These are phyloP conservation scores for Neonothopanus nambi DNA, from an alignment of 1,284 basidiomycete species.

Conservation along the genomic window DNA sequence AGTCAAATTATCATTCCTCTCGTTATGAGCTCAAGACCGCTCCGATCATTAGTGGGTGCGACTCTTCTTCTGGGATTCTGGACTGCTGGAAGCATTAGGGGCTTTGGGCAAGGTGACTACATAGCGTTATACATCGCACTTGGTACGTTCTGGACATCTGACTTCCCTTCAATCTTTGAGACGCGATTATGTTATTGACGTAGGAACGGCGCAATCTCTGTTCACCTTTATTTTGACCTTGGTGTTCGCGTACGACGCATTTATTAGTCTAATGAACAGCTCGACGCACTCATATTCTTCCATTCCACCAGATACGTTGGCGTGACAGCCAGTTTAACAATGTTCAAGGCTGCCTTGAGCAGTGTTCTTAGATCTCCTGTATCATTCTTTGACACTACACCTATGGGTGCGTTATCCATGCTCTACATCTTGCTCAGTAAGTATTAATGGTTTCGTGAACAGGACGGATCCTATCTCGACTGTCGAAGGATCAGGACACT, in stretches of 20 bases:
- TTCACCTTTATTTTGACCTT: slow-evolving; percentile 46
- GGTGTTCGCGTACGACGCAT: slow-evolving; percentile 34
- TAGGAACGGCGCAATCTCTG: slow-evolving; percentile 34
- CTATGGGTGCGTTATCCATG: slow-evolving; percentile 43
- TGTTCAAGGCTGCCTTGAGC: slow-evolving; percentile 48
- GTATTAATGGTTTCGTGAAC: slow-evolving; percentile 2
- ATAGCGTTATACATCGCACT: slow-evolving; percentile 53
- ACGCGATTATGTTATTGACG: background rate
- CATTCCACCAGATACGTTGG: slow-evolving; percentile 27
- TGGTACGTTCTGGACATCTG: slow-evolving; percentile 25
- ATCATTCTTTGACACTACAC: slow-evolving; percentile 68
- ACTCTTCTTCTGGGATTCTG: slow-evolving; percentile 23
- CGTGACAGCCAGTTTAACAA: slow-evolving; percentile 44
- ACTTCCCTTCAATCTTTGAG: background rate
- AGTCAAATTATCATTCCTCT: background rate
- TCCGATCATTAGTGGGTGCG: slow-evolving; percentile 18
- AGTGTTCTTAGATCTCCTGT: slow-evolving; percentile 57
- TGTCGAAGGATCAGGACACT: slow-evolving; percentile 47
- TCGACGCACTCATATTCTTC: background rate
- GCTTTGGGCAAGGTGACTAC: slow-evolving; percentile 44
- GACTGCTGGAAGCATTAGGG: slow-evolving; percentile 24
- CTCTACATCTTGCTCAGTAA: background rate
- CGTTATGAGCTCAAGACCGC: background rate
- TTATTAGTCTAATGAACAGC: background rate
- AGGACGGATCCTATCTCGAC: slow-evolving; percentile 45